phyloP scores from a whole-genome alignment of 768 basidiomycete species.

The Mycena capillaripes region DNA sequence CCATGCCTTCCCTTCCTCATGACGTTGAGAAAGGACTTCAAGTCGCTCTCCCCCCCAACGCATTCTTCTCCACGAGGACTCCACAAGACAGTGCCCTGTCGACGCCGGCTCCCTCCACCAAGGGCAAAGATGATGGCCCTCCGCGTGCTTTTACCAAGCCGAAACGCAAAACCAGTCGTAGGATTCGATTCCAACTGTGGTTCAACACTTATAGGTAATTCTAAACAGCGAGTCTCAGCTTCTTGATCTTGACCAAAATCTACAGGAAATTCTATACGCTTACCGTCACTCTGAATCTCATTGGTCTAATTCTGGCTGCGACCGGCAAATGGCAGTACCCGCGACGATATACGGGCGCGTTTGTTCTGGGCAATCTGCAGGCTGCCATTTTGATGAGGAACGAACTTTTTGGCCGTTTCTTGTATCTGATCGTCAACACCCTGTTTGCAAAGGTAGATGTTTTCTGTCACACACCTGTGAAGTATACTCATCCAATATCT shows the following conservation, averaged over 20 bases:
- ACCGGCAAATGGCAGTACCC: slow-evolving; percentile 80
- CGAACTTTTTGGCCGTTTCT: slow-evolving; percentile 83
- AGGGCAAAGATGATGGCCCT: slow-evolving; percentile 18
- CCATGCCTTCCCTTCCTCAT: slow-evolving; percentile 16
- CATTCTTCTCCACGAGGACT: slow-evolving; percentile 18
- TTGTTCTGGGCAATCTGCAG: slow-evolving; percentile 82
- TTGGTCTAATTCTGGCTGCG: slow-evolving; percentile 72
- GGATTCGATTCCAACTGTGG: slow-evolving; percentile 78
- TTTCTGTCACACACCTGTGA: neutral
- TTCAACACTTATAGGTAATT: slow-evolving; percentile 83
- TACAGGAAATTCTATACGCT: slow-evolving; percentile 84
- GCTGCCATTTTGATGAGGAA: slow-evolving; percentile 84
- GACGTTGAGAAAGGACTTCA: slow-evolving; percentile 29
- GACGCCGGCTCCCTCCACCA: neutral
- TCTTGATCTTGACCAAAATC: neutral
- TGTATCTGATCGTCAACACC: slow-evolving; percentile 81
- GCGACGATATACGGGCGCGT: slow-evolving; percentile 72
- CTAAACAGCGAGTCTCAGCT: neutral
- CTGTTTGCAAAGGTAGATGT: slow-evolving; percentile 83
- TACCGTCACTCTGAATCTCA: slow-evolving; percentile 70
- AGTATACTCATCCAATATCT: neutral
- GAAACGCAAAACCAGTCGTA: slow-evolving; percentile 63
- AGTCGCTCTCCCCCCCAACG: neutral
- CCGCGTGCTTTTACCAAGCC: slow-evolving; percentile 31
- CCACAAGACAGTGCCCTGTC: neutral